Conservation (phyloP, 768 basidiomycete genomes). For the Boletus pseudopeckii region DNA sequence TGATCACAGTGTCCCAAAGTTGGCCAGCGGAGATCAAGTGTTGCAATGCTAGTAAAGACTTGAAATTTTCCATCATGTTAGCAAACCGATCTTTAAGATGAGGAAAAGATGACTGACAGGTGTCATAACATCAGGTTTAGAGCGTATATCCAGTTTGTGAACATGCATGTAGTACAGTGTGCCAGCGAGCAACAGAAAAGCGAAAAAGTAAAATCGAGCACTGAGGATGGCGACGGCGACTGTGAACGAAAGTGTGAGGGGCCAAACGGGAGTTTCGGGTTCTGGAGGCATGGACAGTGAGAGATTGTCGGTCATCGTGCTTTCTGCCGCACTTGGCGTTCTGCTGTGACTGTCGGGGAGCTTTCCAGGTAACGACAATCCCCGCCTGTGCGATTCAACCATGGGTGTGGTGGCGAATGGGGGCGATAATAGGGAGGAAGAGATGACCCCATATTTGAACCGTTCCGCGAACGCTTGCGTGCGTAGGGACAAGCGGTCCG, state of each 20-base stretch:
- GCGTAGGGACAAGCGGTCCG: conserved; percentile 33
- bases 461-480: conserved; percentile 63
- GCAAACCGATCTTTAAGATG: neutral
- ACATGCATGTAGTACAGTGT: conserved; percentile 40
- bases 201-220: conserved; percentile 41
- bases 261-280: conserved; percentile 34
- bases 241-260: conserved; percentile 38
- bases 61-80: conserved; percentile 4
- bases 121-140: conserved; percentile 49
- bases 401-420: conserved; percentile 44
- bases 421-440: conserved; percentile 69
- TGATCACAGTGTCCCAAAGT: conserved; percentile 71
- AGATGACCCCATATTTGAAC: conserved; percentile 83
- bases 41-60: conserved; percentile 66
- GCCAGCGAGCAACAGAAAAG: conserved; percentile 38
- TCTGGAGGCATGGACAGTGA: conserved; percentile 33
- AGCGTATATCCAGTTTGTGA: conserved; percentile 28
- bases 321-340: conserved; percentile 38
- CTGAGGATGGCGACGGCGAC: conserved; percentile 40
- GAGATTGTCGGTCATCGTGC: conserved; percentile 18
- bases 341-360: conserved; percentile 39
- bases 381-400: conserved; percentile 29
- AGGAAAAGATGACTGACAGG: conserved; percentile 40
- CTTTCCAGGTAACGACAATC: conserved; percentile 44
- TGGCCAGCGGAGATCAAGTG: conserved; percentile 65